Evolutionary conservation across 1,284 basidiomycete genomes (phyloP), one percentile per base, ranked within the genome.

Genomic region (Ustilago loliicola): DNA sequence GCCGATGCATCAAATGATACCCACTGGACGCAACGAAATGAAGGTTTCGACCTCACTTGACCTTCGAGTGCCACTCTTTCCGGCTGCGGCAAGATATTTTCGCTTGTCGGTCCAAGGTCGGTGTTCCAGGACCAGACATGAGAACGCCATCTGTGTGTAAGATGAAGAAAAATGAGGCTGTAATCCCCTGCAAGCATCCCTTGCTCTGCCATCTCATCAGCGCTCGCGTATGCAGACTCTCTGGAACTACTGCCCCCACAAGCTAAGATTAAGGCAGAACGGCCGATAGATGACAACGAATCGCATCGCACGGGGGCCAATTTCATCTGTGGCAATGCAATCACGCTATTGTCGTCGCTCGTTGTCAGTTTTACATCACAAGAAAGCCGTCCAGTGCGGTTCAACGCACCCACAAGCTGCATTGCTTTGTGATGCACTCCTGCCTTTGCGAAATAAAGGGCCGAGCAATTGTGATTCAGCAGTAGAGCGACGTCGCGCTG

Each of bases 21-120:
- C 67, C 61, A 69, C 67, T 32, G 30, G 10, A 45, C 42, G 17
- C 6, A 45, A 45, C 34, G 32, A 55, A 64, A 69, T 69, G 61
- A 64, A 59, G 23, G 11, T n/a, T n/a, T 15, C 13, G 13, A 36
- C 29, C 51, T 53, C 51, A 53, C 10, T 30, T 19, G 51, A 29
- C 6, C 42, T 21, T 45, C 42, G 42, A 45, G 4, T 21, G 42
- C 6, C 7, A 45, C 42, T 21, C 9, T 1, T 19, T 19, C 42
- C 4, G 42, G 21, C n/a, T 45, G 42, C 42, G 42, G 42, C 42
- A 21, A 45, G n/a, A 21, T 6, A 7, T 7, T 6, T 45, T 17
- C n/a, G n/a, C 3, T 3, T 45, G 38, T 45, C 21, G 17, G 42
- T 36, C 4, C 34, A 36, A 15, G 34, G 15, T 7, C 34, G 34